Evolutionary conservation across 768 basidiomycete species (phyloP), one percentile per base, ranked within the genome.

Genomic region (Boletus sp.): DNA sequence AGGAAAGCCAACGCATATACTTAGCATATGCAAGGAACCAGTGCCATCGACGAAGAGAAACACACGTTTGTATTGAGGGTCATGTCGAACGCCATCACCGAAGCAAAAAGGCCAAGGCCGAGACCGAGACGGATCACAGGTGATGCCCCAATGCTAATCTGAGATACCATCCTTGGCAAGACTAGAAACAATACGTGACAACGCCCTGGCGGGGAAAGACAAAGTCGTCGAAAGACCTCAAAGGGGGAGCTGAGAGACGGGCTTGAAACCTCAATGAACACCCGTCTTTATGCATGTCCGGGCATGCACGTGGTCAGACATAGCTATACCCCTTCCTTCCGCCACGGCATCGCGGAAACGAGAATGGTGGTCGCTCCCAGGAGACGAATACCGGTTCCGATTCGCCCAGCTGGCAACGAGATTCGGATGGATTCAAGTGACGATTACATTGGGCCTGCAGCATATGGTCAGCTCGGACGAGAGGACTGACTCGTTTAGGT

Each of bases 61-160:
- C 65, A 7, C 30, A 68, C 67, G n/a, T 68, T 68, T 30, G 64
- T 53, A 23, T 55, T 64, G 44, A 47, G 42, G 13, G 57, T 29
- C 68, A 68, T 68, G 46, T 68, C 57, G n/a, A 68, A 68, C 13
- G 57, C 68, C 48, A 56, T 56, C 39, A 29, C 61, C 15, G 56
- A 66, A 27, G 50, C 34, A 19, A 27, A 29, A 25, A 63, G 25
- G 43, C 29, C n/a, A 50, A 65, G 34, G 1, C 51, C 40, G 7
- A 66, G 41, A 39, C 53, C 58, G 25, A 65, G 45, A 57, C 53
- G 35, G 56, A 63, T 47, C 56, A 56, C 32, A 23, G 41, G 33
- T 19, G 51, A 35, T 11, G 15, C 7, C n/a, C 49, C 43, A 50
- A 34, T 2, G 23, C 13, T 38, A 47, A 52, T 56, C 60, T 5